A percentile compares a stretch with the other conserved stretches of the same genome.
Evolutionary conservation across 345 rosid species (phyloP).

Genomic region (Aegle marmelos): DNA sequence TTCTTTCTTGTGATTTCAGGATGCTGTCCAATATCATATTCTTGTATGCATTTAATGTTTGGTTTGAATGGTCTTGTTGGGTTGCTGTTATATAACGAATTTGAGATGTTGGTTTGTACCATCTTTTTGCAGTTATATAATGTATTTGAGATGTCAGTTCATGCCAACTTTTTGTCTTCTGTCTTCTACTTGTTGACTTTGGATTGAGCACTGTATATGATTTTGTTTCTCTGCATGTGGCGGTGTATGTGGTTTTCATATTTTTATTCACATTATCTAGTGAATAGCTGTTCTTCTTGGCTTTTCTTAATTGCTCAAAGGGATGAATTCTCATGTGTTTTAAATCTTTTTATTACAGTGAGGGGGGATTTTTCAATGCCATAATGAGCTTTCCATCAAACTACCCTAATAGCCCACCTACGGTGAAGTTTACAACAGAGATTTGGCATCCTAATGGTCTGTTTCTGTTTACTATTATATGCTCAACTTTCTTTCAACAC

Average conservation of each 20-base stretch:
- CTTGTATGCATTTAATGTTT: neutral
- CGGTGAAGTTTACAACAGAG: constrained; percentile 86
- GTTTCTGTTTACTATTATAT: neutral
- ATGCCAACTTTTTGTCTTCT: neutral
- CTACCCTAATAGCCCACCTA: constrained; percentile 90
- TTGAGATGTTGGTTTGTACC: neutral
- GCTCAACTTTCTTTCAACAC: neutral
- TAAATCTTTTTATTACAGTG: constrained; percentile 47
- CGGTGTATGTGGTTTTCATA: neutral
- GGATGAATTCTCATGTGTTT: neutral
- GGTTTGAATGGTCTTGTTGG: neutral
- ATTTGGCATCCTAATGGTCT: constrained; percentile 98
- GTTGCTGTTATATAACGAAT: neutral
- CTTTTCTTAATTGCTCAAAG: neutral
- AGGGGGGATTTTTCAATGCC: constrained; percentile 96
- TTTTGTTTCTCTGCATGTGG: neutral
- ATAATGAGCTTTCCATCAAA: constrained; percentile 90
- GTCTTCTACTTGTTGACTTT: neutral
- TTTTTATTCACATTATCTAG: neutral
- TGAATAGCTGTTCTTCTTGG: neutral
- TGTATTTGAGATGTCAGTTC: neutral
- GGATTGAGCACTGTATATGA: neutral
- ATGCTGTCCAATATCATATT: neutral
- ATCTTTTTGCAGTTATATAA: neutral
- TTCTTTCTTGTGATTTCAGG: neutral